Conservation (phyloP, 192 early-diverging fungal species). For the Backusella tuberculispora region DNA sequence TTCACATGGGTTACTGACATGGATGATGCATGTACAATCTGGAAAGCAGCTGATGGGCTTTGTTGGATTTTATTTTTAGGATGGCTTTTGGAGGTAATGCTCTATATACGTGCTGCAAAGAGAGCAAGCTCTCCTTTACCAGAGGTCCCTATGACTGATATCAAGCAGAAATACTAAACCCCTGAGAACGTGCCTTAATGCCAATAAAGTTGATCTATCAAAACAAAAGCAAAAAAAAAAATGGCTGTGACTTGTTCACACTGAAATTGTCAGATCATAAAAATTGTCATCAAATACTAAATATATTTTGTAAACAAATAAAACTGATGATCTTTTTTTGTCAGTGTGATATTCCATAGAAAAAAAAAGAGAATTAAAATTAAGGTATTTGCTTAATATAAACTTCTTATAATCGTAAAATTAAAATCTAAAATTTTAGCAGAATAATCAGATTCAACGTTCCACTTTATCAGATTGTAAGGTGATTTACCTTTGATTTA, state of each 20-base stretch:
- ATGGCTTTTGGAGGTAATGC: not conserved
- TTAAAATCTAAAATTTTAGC: too few species aligned
- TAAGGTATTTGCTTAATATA: too few species aligned
- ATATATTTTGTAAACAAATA: too few species aligned
- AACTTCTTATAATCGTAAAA: too few species aligned
- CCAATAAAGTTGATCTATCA: not conserved
- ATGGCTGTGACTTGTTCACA: not conserved
- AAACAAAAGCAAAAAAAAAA: not conserved
- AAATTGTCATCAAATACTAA: not conserved
- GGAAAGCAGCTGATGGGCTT: slow-evolving; percentile 20
- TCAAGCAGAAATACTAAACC: slow-evolving; percentile 1
- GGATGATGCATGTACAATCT: slow-evolving; percentile 27
- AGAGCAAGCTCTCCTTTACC: not conserved
- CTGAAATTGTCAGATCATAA: not conserved
- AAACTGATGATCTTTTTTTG: too few species aligned
- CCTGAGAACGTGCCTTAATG: not conserved
- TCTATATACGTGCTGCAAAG: slow-evolving; percentile 21
- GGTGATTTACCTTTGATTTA: too few species aligned
- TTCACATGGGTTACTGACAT: slow-evolving; percentile 34
- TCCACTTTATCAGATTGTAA: too few species aligned
- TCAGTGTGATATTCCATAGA: too few species aligned
- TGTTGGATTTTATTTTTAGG: slow-evolving; percentile 26
- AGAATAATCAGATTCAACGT: too few species aligned
- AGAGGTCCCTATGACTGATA: slow-evolving; percentile 8
- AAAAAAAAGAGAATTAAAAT: too few species aligned